Base-by-base conservation (phyloP, 352 stramenopile genomes). In the Thalassiosira exigua region DNA sequence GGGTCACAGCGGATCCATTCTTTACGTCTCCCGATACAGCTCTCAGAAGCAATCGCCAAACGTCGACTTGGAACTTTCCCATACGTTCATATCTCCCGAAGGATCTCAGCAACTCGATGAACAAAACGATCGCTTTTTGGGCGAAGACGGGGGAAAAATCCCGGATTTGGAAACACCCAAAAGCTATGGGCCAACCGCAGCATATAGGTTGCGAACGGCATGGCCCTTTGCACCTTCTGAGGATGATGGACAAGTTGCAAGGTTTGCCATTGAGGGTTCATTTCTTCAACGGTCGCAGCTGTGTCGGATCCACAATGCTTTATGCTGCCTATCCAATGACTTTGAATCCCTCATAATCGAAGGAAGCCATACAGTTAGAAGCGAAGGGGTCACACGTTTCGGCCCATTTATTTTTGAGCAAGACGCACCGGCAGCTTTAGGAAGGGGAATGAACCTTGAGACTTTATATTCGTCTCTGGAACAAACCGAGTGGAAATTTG, bases 251-350 rank as follows among this genome's bases (percentile, higher is more conserved):
- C 9, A 30, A n/a, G 60, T 79, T 4, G 74, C 42, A 61, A 78
- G 75, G 54, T 92, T 85, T 57, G 69, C 74, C 14, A 69, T 92
- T 46, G 61, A 92, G 30, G 90, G 81, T 27, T 75, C 89, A 36
- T 91, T 91, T 59, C 75, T 88, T 11, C 85, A 92, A 56, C 71
- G 83, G 11, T 27, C 22, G 26, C 82, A 90, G 51, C 70, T 94
- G 22, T 83, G 71, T 22, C 62, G 74, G 42, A 69, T 94, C 14
- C 84, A 93, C 36, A 94, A 94, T 81, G 82, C 83, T 9, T 82
- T 93, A 41, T 92, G 75, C 65, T 93, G 86, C 46, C 41, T 94
- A 14, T 72, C 76, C 12, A 78, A 76, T 7, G 69, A 92, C 74
- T 87, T 89, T 46, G 79, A 92, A 26, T 79, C 73, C 48, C 68